These are phyloP conservation scores for Podospora pseudocomata DNA, from an alignment of 495 filamentous ascomycete genomes.

Conservation along the genomic window DNA sequence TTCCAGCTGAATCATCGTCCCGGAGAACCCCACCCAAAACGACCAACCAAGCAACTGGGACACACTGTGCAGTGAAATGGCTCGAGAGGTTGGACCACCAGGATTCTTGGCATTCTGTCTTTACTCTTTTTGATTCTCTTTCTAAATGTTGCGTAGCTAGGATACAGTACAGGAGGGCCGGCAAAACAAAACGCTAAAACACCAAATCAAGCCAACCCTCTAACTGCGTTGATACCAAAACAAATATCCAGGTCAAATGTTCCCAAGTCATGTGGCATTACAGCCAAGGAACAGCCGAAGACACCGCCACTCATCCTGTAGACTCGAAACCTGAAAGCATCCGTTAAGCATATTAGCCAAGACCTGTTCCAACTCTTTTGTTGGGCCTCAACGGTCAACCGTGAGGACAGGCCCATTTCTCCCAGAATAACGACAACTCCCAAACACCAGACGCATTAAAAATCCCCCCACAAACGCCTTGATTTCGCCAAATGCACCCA, in stretches of 20 bases:
- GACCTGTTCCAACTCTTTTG: background rate
- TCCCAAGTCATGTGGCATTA: background rate
- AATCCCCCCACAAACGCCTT: background rate
- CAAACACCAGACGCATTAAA: background rate
- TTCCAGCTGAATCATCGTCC: background rate
- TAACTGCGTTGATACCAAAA: background rate
- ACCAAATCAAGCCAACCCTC: slow-evolving; percentile 1
- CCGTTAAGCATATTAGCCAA: too few relatives aligned
- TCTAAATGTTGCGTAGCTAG: background rate
- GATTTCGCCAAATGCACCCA: background rate
- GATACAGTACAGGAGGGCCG: background rate
- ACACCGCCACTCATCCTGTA: background rate
- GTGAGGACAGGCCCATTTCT: background rate
- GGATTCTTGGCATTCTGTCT: background rate
- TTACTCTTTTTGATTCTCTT: background rate
- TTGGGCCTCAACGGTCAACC: background rate
- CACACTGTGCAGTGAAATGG: background rate
- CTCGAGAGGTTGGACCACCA: background rate
- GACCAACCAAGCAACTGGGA: background rate
- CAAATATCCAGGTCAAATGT: background rate
- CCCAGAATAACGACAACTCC: background rate
- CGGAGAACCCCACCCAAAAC: background rate
- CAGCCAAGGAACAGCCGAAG: background rate
- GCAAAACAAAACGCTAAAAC: background rate
- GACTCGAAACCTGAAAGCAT: background rate